phyloP scores from a whole-genome alignment of 2,329 filamentous ascomycete genomes.

The Xylaria sp. region DNA sequence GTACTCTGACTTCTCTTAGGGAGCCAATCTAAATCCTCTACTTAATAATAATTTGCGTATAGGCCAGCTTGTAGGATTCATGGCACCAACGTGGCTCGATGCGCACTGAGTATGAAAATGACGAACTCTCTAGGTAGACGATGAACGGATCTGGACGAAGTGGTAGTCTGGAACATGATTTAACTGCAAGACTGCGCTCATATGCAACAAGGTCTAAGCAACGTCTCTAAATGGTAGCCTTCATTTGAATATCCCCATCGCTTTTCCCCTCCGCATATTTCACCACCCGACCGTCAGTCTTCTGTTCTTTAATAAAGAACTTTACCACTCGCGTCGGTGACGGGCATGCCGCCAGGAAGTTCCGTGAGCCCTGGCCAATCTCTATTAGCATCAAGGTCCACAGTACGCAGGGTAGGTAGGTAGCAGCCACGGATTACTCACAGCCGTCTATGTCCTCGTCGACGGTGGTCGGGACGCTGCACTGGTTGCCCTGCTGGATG shows the following conservation, averaged over 20 bases:
- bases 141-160: background rate
- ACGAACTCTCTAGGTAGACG: too few species aligned
- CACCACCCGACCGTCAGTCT: background rate
- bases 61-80: too few species aligned
- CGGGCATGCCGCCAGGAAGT: slow-evolving; percentile 26
- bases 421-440: slow-evolving; percentile 15
- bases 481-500: slow-evolving; percentile 28
- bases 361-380: slow-evolving; percentile 19
- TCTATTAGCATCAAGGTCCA: slow-evolving; percentile 6
- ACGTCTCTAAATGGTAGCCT: background rate
- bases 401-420: background rate
- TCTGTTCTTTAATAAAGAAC: slow-evolving; percentile 11
- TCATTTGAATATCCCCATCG: slow-evolving; percentile 2
- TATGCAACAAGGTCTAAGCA: background rate
- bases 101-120: too few species aligned
- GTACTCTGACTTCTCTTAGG: too few species aligned
- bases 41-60: too few species aligned
- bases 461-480: slow-evolving; percentile 20
- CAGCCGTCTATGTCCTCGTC: slow-evolving; percentile 31
- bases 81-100: too few species aligned
- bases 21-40: too few species aligned
- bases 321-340: slow-evolving; percentile 22
- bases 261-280: slow-evolving; percentile 1
- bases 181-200: background rate
- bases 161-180: background rate